Conservation (phyloP, 345 rosid genomes). For the Cardamine occulta region DNA sequence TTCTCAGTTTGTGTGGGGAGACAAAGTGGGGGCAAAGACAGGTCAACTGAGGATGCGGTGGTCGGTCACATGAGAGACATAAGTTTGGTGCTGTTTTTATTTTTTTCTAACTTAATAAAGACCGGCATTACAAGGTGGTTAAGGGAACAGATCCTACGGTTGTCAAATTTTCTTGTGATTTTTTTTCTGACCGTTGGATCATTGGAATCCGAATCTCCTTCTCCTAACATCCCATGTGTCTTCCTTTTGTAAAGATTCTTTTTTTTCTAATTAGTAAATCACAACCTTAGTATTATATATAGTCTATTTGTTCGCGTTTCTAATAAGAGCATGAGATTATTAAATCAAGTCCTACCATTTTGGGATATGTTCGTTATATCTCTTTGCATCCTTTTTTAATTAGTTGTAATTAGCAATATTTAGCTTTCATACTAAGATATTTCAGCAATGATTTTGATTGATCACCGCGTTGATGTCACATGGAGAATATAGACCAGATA, state of each 20-base stretch:
- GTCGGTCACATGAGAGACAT: slow-evolving; percentile 51
- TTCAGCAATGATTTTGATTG: slow-evolving; percentile 24
- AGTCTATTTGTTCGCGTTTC: slow-evolving; percentile 25
- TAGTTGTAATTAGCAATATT: not conserved
- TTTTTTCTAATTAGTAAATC: not conserved
- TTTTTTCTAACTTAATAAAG: slow-evolving; percentile 29
- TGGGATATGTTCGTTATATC: slow-evolving; percentile 40
- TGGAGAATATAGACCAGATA: slow-evolving; percentile 20
- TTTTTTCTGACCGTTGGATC: slow-evolving; percentile 39
- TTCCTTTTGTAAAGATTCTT: slow-evolving; percentile 34
- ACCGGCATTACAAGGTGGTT: slow-evolving; percentile 48
- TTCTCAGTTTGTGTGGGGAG: slow-evolving; percentile 32
- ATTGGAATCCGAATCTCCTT: slow-evolving; percentile 27
- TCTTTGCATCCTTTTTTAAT: slow-evolving; percentile 1
- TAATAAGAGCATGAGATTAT: slow-evolving; percentile 34
- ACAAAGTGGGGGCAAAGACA: slow-evolving; percentile 49
- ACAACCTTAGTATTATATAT: not conserved
- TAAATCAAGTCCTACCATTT: slow-evolving; percentile 30
- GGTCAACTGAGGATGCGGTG: slow-evolving; percentile 47
- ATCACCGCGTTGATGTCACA: slow-evolving; percentile 25
- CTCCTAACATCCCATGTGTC: slow-evolving; percentile 44
- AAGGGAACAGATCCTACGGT: slow-evolving; percentile 49
- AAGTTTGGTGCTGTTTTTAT: slow-evolving; percentile 37
- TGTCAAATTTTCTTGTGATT: slow-evolving; percentile 30
- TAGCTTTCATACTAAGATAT: slow-evolving; percentile 13